Evolutionary conservation across 2,329 filamentous ascomycete genomes (phyloP), one percentile per base, ranked within the genome.

Genomic region (Sarocladium strictum): DNA sequence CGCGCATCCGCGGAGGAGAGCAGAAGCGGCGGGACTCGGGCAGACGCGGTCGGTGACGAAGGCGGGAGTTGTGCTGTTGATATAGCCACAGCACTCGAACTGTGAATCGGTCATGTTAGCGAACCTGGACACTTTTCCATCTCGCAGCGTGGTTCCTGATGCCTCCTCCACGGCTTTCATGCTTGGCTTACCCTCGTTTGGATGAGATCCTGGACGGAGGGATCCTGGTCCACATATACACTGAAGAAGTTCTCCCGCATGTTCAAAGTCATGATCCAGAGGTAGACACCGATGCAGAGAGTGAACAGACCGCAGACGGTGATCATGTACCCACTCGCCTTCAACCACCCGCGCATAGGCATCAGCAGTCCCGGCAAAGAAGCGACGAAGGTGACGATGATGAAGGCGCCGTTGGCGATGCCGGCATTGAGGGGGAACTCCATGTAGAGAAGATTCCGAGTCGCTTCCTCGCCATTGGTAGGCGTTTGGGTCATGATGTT

Each of bases 51-150:
- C 85, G 55, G 80, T 83, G 59, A 90, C 76, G 66, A 92, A 93
- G 53, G 85, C 83, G 11, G 87, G 86, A 12, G 81, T 78, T 3
- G 84, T 86, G 67, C 79, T 83, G 72, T 91, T 90, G 61, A 81
- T 72, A 72, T 89, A 94, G 58, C 89, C 89, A 63, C 89, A 94
- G 80, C 89, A 94, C 62, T 82, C 67, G 67, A 93, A 92, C 84
- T 90, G 64, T 1, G 47, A 33, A n/a, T n/a, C 7, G n/a, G 4
- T 17, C 24, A 5, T 17, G 24, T 50, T 32, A 33, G 45, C 27
- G 3, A 5, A 33, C 19, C 5, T 29, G n/a, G n/a, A n/a, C 4
- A 4, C 45, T 19, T 10, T 47, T 24, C 24, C n/a, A n/a, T n/a
- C n/a, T n/a, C n/a, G n/a, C n/a, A n/a, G n/a, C n/a, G n/a, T n/a